These are phyloP conservation scores for Pseudogymnoascus pannorum DNA, from an alignment of 2,329 filamentous ascomycete genomes.

Conservation along the genomic window DNA sequence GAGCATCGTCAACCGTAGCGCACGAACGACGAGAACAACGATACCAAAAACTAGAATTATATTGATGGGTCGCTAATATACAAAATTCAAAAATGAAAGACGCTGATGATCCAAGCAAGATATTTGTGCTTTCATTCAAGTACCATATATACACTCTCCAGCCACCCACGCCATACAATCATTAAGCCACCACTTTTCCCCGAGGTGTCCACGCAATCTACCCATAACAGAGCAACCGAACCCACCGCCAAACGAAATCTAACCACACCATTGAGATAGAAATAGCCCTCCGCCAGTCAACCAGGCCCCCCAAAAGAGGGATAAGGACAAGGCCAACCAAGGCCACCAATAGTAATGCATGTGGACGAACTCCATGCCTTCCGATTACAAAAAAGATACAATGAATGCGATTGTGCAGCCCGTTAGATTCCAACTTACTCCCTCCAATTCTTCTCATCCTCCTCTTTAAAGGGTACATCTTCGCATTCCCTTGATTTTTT, in stretches of 20 bases:
- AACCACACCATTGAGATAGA: neutral
- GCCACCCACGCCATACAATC: neutral
- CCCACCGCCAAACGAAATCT: neutral
- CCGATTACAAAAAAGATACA: conserved; percentile 4
- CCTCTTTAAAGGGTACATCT: neutral
- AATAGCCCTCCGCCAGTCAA: neutral
- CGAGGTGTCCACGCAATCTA: neutral
- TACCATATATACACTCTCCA: conserved; percentile 3
- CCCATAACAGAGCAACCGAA: neutral
- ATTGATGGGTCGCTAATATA: neutral
- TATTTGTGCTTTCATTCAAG: neutral
- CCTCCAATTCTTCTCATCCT: neutral
- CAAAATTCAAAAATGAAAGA: neutral
- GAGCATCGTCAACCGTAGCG: conserved; percentile 20
- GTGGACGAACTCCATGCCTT: neutral
- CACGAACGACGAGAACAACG: conserved; percentile 15
- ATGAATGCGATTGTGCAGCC: neutral
- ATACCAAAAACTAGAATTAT: neutral
- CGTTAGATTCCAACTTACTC: neutral
- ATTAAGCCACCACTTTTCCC: neutral
- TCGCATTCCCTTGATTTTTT: neutral
- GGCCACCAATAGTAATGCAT: neutral
- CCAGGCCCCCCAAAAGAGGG: neutral
- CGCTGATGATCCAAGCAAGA: neutral
- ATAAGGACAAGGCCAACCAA: neutral